phyloP scores from a whole-genome alignment of 2,329 filamentous ascomycete species.

The Thielaviopsis punctulata region DNA sequence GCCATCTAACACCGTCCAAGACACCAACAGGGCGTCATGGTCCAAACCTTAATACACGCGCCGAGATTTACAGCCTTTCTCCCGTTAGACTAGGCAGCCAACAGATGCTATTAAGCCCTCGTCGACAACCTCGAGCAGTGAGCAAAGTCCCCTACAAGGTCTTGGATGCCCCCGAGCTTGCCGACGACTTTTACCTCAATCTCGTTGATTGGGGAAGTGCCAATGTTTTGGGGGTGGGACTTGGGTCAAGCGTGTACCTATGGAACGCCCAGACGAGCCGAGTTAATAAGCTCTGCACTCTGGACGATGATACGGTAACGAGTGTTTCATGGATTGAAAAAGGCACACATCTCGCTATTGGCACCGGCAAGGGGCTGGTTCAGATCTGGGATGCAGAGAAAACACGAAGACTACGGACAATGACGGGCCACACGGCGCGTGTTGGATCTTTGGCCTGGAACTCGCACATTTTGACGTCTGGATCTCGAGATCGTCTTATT shows the following conservation, averaged over 20 bases:
- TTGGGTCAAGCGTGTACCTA: constrained; percentile 91
- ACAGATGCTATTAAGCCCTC: constrained; percentile 77
- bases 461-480: constrained; percentile 89
- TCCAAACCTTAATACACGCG: constrained; percentile 72
- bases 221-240: constrained; percentile 81
- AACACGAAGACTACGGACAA: constrained; percentile 70
- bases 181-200: constrained; percentile 96
- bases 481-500: constrained; percentile 81
- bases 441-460: constrained; percentile 96
- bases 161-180: constrained; percentile 83
- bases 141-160: constrained; percentile 98
- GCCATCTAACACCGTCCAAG: constrained; percentile 75
- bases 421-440: constrained; percentile 88
- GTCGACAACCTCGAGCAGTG: constrained; percentile 74
- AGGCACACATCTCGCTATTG: constrained; percentile 88
- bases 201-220: constrained; percentile 94
- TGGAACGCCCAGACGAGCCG: constrained; percentile 88
- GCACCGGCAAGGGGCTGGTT: constrained; percentile 83
- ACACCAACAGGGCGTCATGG: constrained; percentile 80
- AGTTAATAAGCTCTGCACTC: constrained; percentile 84
- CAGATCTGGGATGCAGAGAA: constrained; percentile 96
- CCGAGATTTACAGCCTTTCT: constrained; percentile 89
- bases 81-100: constrained; percentile 88
- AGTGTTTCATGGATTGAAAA: constrained; percentile 98
- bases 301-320: constrained; percentile 85